Conservation (phyloP, 805 yeast genomes). For the Cephaloascus albidus region DNA sequence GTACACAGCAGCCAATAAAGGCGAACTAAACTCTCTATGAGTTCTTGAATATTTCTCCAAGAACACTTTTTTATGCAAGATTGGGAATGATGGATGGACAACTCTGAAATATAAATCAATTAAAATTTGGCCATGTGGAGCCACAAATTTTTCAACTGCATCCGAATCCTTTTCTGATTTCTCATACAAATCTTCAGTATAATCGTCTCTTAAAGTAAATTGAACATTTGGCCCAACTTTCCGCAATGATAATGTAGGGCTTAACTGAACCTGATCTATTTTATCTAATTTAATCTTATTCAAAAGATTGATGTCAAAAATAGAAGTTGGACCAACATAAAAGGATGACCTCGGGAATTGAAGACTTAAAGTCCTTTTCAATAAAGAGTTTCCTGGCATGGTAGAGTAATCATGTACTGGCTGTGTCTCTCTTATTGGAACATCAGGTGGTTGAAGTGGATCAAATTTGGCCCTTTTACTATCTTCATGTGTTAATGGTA, state of each 20-base stretch:
- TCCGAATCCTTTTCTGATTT: slow-evolving; percentile 73
- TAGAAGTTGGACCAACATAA: slow-evolving; percentile 81
- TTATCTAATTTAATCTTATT: slow-evolving; percentile 57
- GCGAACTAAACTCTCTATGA: slow-evolving; percentile 86
- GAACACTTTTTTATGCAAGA: slow-evolving; percentile 84
- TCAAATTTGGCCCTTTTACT: slow-evolving; percentile 3
- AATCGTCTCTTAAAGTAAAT: slow-evolving; percentile 76
- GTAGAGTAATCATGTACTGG: slow-evolving; percentile 63
- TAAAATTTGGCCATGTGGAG: slow-evolving; percentile 85
- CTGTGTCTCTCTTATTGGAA: slow-evolving; percentile 38
- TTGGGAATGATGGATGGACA: slow-evolving; percentile 88
- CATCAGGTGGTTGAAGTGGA: slow-evolving; percentile 25
- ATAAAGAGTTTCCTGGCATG: slow-evolving; percentile 52
- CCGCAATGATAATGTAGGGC: slow-evolving; percentile 57
- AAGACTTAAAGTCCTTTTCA: slow-evolving; percentile 60
- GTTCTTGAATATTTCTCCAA: slow-evolving; percentile 86
- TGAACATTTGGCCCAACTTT: slow-evolving; percentile 71
- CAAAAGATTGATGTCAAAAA: slow-evolving; percentile 65
- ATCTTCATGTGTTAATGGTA: slow-evolving; percentile 8
- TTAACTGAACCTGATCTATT: slow-evolving; percentile 73
- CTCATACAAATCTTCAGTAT: slow-evolving; percentile 57
- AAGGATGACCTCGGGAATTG: slow-evolving; percentile 89
- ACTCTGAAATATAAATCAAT: slow-evolving; percentile 76
- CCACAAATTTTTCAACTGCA: slow-evolving; percentile 71
- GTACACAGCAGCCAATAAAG: slow-evolving; percentile 84